Evolutionary conservation across 2,329 filamentous ascomycete species (phyloP), one percentile per base, ranked within the genome.

Genomic region (Claviceps pazoutovae): DNA sequence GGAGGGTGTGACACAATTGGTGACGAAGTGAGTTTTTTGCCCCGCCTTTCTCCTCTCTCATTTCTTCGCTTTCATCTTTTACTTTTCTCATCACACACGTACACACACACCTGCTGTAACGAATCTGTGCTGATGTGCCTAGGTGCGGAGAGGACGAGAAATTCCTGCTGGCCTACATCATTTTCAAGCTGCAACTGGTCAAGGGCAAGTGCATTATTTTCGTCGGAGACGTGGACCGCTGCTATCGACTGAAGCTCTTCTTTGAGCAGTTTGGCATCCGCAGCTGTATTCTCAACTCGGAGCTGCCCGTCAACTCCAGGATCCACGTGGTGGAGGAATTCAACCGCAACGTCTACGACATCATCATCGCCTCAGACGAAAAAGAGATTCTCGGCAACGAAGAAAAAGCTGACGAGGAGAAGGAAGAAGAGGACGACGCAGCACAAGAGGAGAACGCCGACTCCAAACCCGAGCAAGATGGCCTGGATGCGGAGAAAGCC

Each of bases 261-360:
- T 79, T 98, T 50, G 93, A 98, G 68, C 93, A 98, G 64, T 98
- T 98, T 62, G 90, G 89, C 46, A 91, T 96, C 63, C 85, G 88
- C 64, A 91, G 87, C 61, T 95, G 88, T 67, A 87, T 96, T 30
- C 72, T 98, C 42, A 98, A 98, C 70, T 93, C 88, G 1, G 91
- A 98, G 64, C 71, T 98, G 38, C 93, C 93, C 0, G 83, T 97
- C 57, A 96, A 96, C 62, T 93, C 87, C 1, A 78, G 93, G 54
- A 82, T 96, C 41, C 91, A 98, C 64, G 89, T 95, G 2, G 91
- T 98, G 2, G 86, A 97, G 61, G 89, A 97, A 66, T 98, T 98
- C 71, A 98, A 97, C 72, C 86, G 87, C 68, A 87, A 88, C 50
- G 83, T 97, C 6, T 98, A 98, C 74, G 91, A 98, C 61, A 96